Evolutionary conservation across 1,284 basidiomycete genomes (phyloP), one percentile per base, ranked within the genome.

Genomic region (Coriolopsis trogii): DNA sequence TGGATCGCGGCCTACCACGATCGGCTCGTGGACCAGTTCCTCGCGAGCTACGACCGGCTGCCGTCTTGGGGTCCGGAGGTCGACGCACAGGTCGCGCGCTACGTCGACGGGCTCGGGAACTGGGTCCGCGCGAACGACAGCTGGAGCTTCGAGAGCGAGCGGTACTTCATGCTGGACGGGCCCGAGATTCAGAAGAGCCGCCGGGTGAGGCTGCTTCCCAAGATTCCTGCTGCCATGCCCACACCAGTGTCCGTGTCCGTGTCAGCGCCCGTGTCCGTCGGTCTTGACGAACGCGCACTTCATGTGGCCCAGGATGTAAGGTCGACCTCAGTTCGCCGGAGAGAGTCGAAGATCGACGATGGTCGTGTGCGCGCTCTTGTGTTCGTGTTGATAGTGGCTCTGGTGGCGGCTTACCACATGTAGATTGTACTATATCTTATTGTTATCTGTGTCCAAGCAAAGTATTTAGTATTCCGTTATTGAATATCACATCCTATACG

Each of bases 101-200:
- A 52, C 34, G 24, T 46, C 28, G 39, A 46, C 16, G 43, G 43
- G 13, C 9, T 52, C 13, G 33, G 40, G 26, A 46, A 52, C 25
- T 52, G 50, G 50, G 38, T 40, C 12, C 50, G 50, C 28, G 50
- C 38, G 25, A 49, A 49, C 46, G 51, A 53, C 31, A 26, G 28
- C 25, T 69, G 67, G 67, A 59, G 47, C 6, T 67, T 68, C 46
- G 64, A 67, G 53, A 56, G 51, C 21, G 50, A 59, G 29, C 34
- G 66, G 18, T 69, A 69, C 38, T 69, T 69, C 28, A 66, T 64
- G 1, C 50, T 28, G 1, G 50, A 59, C 23, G 65, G 66, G 8
- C 48, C 25, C 24, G 56, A 60, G 21, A 51, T 67, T 8, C 55
- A 63, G 49, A 34, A 43, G 34, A 30, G 40, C 4, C 47, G 61